Conservation (phyloP, 75 land plant species). For the Pinus tabuliformis region DNA sequence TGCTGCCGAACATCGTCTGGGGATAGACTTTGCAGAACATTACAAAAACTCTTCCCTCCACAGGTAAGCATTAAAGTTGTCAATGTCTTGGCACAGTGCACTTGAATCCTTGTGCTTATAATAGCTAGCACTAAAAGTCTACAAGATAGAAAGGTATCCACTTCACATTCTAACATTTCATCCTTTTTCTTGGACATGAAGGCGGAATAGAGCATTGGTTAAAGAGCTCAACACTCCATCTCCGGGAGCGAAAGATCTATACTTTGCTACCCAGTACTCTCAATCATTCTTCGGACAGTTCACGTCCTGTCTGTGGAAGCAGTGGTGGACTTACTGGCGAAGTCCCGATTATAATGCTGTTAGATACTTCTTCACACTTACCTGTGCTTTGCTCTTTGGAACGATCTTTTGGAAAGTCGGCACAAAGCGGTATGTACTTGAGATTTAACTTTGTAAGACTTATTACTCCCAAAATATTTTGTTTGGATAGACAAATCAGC, state of each 20-base stretch:
- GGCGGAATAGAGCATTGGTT: slow-evolving; percentile 59
- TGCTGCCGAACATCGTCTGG: slow-evolving; percentile 48
- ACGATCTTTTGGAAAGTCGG: slow-evolving; percentile 75
- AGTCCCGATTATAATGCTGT: slow-evolving; percentile 82
- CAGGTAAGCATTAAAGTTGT: slow-evolving; percentile 36
- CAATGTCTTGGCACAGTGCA: too few relatives aligned
- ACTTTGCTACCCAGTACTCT: slow-evolving; percentile 52
- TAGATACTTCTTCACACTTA: slow-evolving; percentile 59
- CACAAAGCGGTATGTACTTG: slow-evolving; percentile 32
- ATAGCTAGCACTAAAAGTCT: neutral
- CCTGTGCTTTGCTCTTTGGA: slow-evolving; percentile 57
- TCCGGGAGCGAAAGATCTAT: slow-evolving; percentile 59
- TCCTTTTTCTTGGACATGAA: slow-evolving; percentile 3
- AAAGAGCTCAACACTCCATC: slow-evolving; percentile 55
- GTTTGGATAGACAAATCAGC: neutral
- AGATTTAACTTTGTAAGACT: neutral
- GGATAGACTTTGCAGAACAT: slow-evolving; percentile 72
- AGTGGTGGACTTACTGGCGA: slow-evolving; percentile 80
- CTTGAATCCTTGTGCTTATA: neutral
- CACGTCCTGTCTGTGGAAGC: slow-evolving; percentile 77
- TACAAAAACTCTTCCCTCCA: slow-evolving; percentile 53
- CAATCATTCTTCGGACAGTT: slow-evolving; percentile 51
- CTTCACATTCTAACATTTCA: neutral
- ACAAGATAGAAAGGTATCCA: neutral
- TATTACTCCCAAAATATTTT: neutral